Percentiles rank a stretch among this genome's conserved stretches.
Conservation (phyloP, 139 green algal species). For the Coelastrella sp. region DNA sequence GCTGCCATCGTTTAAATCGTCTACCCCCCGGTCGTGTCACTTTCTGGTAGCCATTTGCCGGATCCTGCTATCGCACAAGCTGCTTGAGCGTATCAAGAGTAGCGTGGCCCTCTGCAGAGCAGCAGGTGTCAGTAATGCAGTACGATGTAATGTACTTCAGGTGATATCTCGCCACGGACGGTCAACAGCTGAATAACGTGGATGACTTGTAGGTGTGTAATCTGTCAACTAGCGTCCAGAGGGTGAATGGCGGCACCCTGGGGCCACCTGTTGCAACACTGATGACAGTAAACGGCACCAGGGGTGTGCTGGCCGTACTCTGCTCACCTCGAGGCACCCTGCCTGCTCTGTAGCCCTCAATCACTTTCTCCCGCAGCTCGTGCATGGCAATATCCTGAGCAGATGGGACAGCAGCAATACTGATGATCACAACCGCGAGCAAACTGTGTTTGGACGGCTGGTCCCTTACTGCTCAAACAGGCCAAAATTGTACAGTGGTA, state of each 20-base stretch:
- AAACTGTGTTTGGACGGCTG: no score
- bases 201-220: no score
- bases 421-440: background rate
- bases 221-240: no score
- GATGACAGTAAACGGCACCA: background rate
- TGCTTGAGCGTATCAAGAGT: slow-evolving; percentile 18
- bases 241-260: no score
- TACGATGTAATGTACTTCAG: no score
- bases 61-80: background rate
- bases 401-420: background rate
- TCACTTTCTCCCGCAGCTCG: slow-evolving; percentile 29
- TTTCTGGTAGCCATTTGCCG: background rate
- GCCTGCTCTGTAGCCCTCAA: slow-evolving; percentile 39
- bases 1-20: no score
- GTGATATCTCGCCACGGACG: no score
- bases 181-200: no score
- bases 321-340: background rate
- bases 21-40: no score
- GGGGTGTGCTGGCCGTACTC: background rate
- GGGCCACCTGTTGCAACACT: no score
- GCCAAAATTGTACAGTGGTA: no score
- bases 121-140: background rate
- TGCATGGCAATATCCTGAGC: background rate
- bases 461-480: no score
- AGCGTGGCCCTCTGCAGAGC: slow-evolving; percentile 29